Evolutionary conservation across 768 basidiomycete species (phyloP), one percentile per base, ranked within the genome.

Genomic region (Hericium alpestre): DNA sequence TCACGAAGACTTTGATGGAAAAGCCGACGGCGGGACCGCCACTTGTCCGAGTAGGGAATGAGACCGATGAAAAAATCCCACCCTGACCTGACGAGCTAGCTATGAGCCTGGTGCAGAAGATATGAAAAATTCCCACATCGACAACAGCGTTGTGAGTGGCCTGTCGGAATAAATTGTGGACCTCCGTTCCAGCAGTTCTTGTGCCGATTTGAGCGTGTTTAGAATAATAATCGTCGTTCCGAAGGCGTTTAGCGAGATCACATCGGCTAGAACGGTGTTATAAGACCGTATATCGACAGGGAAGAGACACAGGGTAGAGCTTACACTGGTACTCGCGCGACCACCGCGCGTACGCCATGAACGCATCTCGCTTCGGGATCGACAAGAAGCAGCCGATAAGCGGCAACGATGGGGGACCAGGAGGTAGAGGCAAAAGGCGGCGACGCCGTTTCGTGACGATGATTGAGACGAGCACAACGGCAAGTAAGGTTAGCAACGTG

Each of bases 61-160:
- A 72, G 39, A 1, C 53, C 66, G 8, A 66, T 20, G 56, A 64
- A 65, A 51, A 67, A 70, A 22, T 67, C 60, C 70, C 66, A 72
- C 7, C 67, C 70, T 64, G 67, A 67, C 13, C 71, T 74, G 48
- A 6, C 13, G 13, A 50, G 23, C 12, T 50, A 50, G 22, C 48
- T 18, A 7, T 22, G 48, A 50, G 22, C 9, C 25, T 22, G n/a
- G 25, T 6, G 13, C 15, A 7, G 25, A 7, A 23, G 25, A 22
- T 20, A 16, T 15, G 15, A 25, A 25, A 25, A 25, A 25, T 25
- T 25, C 37, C 10, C n/a, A 53, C 51, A 53, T 15, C 16, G 27
- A 9, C 6, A 53, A 25, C 51, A 53, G 27, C 4, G 51, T 12
- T 5, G 16, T 5, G 10, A 9, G 51, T 11, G 51, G 51, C 16